A percentile compares a stretch with the other conserved stretches of the same genome.
These are phyloP conservation scores for Neurospora africana DNA, from an alignment of 495 filamentous ascomycete genomes.

Conservation along the genomic window DNA sequence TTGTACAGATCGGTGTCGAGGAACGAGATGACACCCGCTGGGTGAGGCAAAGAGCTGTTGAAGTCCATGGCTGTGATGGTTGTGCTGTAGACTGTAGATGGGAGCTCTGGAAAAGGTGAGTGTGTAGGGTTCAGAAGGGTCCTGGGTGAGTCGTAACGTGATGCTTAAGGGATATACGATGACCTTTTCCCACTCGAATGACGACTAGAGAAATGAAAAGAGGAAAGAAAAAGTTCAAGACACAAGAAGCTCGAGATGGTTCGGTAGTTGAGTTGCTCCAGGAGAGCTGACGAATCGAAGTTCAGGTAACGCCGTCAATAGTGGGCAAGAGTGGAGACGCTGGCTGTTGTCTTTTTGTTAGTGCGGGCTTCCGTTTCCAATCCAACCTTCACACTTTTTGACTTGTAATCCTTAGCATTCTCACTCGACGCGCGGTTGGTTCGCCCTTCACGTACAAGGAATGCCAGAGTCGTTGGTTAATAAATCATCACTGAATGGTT, in stretches of 20 bases:
- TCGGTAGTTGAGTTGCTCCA: not conserved
- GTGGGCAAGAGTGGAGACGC: not conserved
- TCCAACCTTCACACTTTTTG: not conserved
- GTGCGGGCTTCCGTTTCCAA: not conserved
- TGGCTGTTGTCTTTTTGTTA: not conserved
- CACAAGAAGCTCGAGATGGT: not conserved
- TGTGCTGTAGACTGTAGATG: not conserved
- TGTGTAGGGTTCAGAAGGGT: not conserved
- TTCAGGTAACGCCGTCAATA: not conserved
- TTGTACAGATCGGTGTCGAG: slow-evolving; percentile 98
- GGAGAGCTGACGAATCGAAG: not conserved
- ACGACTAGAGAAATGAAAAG: not conserved
- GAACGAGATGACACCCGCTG: slow-evolving; percentile 73
- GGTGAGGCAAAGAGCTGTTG: slow-evolving; percentile 45
- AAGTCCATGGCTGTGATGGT: slow-evolving; percentile 34
- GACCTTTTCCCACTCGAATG: not conserved
- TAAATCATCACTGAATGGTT: not conserved
- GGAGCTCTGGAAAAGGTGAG: not conserved
- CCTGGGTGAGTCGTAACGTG: not conserved
- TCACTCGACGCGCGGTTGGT: not conserved
- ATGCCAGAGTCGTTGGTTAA: not conserved
- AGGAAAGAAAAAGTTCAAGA: not conserved
- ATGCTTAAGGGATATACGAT: not conserved
- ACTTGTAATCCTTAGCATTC: not conserved
- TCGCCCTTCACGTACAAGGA: not conserved